Conservation (phyloP, 1,284 basidiomycete genomes). For the Ustilago esculenta region DNA sequence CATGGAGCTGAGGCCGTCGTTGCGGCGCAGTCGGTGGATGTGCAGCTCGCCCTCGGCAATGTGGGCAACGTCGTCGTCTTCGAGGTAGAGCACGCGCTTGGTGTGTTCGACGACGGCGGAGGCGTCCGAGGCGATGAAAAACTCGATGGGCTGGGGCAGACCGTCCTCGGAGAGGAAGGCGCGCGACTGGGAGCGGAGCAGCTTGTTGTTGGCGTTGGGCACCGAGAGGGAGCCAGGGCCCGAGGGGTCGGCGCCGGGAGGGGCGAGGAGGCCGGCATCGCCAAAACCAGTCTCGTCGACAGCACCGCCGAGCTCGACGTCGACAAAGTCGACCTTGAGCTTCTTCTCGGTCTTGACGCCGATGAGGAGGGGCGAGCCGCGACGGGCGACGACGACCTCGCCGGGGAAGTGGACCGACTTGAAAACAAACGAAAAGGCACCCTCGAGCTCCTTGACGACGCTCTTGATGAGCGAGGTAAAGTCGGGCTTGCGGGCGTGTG, state of each 20-base stretch:
- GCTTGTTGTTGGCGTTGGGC: slow-evolving; percentile 72
- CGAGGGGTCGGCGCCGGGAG: slow-evolving; percentile 71
- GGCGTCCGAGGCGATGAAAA: slow-evolving; percentile 98
- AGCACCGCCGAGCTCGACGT: slow-evolving; percentile 76
- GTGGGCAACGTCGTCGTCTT: slow-evolving; percentile 99
- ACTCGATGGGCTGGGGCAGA: slow-evolving; percentile 98
- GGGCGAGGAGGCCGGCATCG: slow-evolving; percentile 73
- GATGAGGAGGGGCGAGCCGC: slow-evolving; percentile 94
- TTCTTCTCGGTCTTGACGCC: slow-evolving; percentile 99
- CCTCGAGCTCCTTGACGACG: slow-evolving; percentile 97
- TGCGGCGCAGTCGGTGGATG: slow-evolving; percentile 95
- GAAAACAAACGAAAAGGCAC: slow-evolving; percentile 99
- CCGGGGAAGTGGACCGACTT: slow-evolving; percentile 96
- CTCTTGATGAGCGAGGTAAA: slow-evolving; percentile 95
- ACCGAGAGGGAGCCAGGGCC: slow-evolving; percentile 64
- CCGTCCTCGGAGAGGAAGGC: slow-evolving; percentile 99
- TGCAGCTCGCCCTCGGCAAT: slow-evolving; percentile 94
- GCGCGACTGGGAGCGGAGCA: slow-evolving; percentile 92
- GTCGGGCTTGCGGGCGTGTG: slow-evolving; percentile 84
- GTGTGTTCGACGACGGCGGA: slow-evolving; percentile 98
- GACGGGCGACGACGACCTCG: slow-evolving; percentile 92
- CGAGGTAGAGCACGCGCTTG: slow-evolving; percentile 97
- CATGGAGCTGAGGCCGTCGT: slow-evolving; percentile 79
- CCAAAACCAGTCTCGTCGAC: slow-evolving; percentile 51
- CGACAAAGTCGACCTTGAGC: slow-evolving; percentile 99